Base-by-base conservation (phyloP, 306 rosid genomes). In the Arachis stenosperma region DNA sequence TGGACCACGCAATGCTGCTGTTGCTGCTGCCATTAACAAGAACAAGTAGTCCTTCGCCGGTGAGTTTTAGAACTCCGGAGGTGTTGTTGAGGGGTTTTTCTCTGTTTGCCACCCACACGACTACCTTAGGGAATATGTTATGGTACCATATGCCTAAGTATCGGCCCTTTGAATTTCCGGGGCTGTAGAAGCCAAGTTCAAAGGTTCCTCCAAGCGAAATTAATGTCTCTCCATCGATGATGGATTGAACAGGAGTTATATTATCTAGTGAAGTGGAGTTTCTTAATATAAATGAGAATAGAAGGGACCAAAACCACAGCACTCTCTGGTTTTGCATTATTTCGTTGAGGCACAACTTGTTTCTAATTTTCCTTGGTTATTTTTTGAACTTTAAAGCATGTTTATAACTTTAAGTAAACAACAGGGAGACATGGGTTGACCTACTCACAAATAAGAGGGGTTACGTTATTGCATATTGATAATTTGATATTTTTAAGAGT, bases 61-160 rank as follows among this genome's bases (percentile, higher is more conserved):
- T 33, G 37, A 33, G 3, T 33, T 33, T 33, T 33, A 33, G 37
- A 33, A 33, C 37, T 33, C 81, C 73, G 46, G 77, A 61, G 44
- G 79, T 61, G 52, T 48, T 70, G 22, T 10, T 33, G 2, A 80
- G 1, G 7, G 84, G 74, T 3, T 6, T 3, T 5, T 70, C 84
- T 75, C 81, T 64, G 7, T 80, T 80, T 1, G 80, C 84, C 9
- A 80, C 47, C 84, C 84, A 80, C 6, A 80, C 80, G 47, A 69
- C 0, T 44, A 76, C 69, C 69, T 15, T 37, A 44, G 84, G 80
- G n/a, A 77, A 63, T 46, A 69, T 13, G 12, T 33, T 37, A 56
- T 69, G 69, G 69, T 80, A 80, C 77, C 84, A 63, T 55, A 80
- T 57, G 57, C 84, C 77, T 0, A 75, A 69, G 65, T 80, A 80